Evolutionary conservation across 495 filamentous ascomycete genomes (phyloP).

Genomic region (Hyaloscypha variabilis): DNA sequence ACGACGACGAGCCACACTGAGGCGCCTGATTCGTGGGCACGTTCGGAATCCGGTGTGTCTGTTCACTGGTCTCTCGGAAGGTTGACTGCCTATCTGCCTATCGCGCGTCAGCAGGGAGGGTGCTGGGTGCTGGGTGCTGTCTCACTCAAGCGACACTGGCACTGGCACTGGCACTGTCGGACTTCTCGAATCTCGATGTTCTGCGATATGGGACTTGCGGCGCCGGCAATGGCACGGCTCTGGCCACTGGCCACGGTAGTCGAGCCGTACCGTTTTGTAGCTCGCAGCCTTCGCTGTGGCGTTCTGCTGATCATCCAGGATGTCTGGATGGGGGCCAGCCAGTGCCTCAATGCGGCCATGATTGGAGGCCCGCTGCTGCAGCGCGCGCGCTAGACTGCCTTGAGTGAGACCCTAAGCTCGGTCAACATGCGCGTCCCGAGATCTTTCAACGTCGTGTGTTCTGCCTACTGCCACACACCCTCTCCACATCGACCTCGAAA

Average conservation of each 20-base stretch:
- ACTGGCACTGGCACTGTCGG: no score
- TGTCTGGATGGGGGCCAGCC: no score
- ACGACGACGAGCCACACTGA: conserved; percentile 9
- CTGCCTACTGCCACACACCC: not conserved
- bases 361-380: no score
- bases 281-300: not conserved
- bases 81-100: not conserved
- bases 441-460: not conserved
- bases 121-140: not conserved
- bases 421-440: no score
- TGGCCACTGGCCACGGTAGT: not conserved
- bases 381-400: not conserved
- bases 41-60: not conserved
- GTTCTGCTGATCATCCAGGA: not conserved
- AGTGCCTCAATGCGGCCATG: no score
- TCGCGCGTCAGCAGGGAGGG: not conserved
- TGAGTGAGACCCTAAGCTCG: not conserved
- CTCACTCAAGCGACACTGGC: not conserved
- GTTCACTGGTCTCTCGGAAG: not conserved
- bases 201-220: not conserved
- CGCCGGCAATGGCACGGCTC: not conserved
- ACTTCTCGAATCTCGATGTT: not conserved
- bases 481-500: not conserved
- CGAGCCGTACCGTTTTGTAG: no score
- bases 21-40: conserved; percentile 3